Evolutionary conservation across 2,329 filamentous ascomycete genomes (phyloP).

Genomic region (Trichoderma harzianum): DNA sequence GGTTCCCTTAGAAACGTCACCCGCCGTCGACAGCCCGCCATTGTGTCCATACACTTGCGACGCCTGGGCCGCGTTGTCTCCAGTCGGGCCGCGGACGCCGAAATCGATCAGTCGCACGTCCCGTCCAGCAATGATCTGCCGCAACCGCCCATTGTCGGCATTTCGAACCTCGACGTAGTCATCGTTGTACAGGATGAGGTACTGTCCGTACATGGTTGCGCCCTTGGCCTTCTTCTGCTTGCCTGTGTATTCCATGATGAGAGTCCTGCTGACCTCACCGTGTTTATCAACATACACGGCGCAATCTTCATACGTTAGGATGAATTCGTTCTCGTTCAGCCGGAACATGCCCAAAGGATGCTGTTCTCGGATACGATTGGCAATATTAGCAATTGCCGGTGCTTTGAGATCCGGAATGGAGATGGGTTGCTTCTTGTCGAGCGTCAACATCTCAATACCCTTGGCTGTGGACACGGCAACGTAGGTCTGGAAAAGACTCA

Average conservation of each 20-base stretch:
- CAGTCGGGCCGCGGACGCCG: conserved; percentile 63
- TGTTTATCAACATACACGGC: conserved; percentile 98
- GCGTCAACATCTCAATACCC: conserved; percentile 91
- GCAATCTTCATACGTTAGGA: conserved; percentile 92
- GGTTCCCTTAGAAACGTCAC: conserved; percentile 61
- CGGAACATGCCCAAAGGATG: conserved; percentile 94
- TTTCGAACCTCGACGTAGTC: conserved; percentile 98
- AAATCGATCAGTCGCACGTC: conserved; percentile 91
- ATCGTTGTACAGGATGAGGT: conserved; percentile 87
- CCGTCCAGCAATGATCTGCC: conserved; percentile 89
- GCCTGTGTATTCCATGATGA: conserved; percentile 99
- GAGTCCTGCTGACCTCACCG: conserved; percentile 86
- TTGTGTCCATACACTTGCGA: conserved; percentile 35
- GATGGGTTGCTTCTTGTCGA: conserved; percentile 96
- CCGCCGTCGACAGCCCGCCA: conserved; percentile 35
- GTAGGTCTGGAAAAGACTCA: conserved; percentile 94
- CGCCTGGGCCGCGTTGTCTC: conserved; percentile 40
- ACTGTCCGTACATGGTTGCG: conserved; percentile 86
- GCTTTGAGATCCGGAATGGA: conserved; percentile 84
- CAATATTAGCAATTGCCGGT: conserved; percentile 78
- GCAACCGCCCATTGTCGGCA: conserved; percentile 86
- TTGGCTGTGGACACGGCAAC: conserved; percentile 87
- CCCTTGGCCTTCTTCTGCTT: conserved; percentile 73
- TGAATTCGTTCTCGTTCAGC: conserved; percentile 85
- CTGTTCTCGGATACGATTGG: conserved; percentile 76